Base-by-base conservation (phyloP, 2,329 filamentous ascomycete species). In the Colletotrichum destructivum region DNA sequence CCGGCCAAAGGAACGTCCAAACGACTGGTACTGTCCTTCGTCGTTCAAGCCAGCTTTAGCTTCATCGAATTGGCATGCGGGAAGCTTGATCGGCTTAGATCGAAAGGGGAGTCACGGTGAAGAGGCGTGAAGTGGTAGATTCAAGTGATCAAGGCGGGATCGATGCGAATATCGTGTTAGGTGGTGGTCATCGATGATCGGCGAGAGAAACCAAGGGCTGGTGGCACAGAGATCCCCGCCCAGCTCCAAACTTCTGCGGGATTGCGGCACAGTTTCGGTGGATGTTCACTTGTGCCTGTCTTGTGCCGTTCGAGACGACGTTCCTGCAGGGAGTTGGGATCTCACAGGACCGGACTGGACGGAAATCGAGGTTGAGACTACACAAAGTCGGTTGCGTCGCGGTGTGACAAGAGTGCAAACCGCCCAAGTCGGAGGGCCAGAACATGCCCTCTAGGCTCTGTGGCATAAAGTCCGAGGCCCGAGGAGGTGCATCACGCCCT, bases 191-290 rank as follows among this genome's bases (percentile, higher is more conserved):
- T 60, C 16, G 54, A 51, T 12, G 69, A 69, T 64, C 47, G 57
- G 59, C 69, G 35, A 69, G 46, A 52, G 59, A 64, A 56, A 68
- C 69, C 64, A 51, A 71, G 26, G 40, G 64, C 59, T 59, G 38
- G 64, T 62, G 56, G 62, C 52, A 68, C 47, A 54, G 42, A 64
- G 69, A 56, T 66, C 65, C 65, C 66, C 40, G 60, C 64, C 52
- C 47, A 35, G 13, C 3, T 55, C 38, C n/a, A 31, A 23, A 66
- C 55, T 40, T 64, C 56, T 60, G 65, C 60, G 49, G 49, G 59
- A 64, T 40, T 64, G 69, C 54, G 69, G 69, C 69, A 31, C 69
- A 64, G 69, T 54, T 49, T 63, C 59, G 54, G 69, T 18, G 69
- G 8, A 35, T 35, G 59, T 49, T 59, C 44, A 42, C 23, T 40